Conservation (phyloP, 495 filamentous ascomycete species). For the Podospora comata region DNA sequence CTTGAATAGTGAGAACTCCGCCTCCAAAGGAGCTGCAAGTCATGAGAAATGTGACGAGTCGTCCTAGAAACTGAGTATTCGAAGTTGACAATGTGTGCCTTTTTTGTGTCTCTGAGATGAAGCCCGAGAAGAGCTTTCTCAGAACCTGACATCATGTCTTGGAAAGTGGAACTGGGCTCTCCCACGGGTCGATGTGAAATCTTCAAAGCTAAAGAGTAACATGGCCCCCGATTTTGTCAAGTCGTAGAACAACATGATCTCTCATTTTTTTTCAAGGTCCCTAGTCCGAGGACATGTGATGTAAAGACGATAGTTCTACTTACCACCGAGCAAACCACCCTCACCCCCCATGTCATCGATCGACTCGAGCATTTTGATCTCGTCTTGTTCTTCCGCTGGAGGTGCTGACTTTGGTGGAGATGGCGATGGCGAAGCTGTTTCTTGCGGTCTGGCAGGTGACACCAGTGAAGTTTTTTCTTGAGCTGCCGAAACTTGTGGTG, state of each 20-base stretch:
- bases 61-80: too few relatives aligned
- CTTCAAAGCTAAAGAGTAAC: neutral
- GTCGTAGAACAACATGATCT: neutral
- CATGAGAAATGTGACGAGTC: too few relatives aligned
- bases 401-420: neutral
- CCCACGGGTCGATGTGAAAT: neutral
- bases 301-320: neutral
- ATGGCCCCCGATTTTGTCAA: neutral
- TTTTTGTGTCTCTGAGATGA: too few relatives aligned
- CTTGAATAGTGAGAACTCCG: too few relatives aligned
- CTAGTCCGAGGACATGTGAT: neutral
- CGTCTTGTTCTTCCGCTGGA: neutral
- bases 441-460: neutral
- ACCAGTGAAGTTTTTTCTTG: too few relatives aligned
- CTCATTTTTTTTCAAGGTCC: neutral
- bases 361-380: neutral
- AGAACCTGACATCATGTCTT: too few relatives aligned
- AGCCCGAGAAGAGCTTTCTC: too few relatives aligned
- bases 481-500: too few relatives aligned
- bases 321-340: neutral
- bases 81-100: too few relatives aligned
- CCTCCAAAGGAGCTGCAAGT: too few relatives aligned
- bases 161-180: too few relatives aligned
- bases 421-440: neutral
- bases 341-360: neutral